Base-by-base conservation (phyloP, 2,329 filamentous ascomycete genomes). In the Lojkania enalia region DNA sequence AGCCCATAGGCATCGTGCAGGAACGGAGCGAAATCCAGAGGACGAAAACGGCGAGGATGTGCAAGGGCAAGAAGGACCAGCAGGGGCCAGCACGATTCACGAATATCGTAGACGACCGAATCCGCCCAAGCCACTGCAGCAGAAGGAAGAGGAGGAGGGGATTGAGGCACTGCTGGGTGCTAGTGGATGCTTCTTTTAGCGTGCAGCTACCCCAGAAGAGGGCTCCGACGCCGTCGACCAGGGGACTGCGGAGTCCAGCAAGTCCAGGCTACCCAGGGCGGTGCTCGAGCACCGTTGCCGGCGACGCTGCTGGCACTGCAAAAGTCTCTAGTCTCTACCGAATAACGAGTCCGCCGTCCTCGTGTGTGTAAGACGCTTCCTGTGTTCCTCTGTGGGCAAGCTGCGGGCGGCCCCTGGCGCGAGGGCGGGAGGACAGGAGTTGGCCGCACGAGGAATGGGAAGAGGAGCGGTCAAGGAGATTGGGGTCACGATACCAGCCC, bases 401-500 rank as follows among this genome's bases (percentile, higher is more conserved):
- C 15, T 33, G 30, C 30, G 9, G 35, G 35, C 15, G 19, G 15
- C 14, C 11, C 9, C 35, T 12, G 18, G 35, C 11, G 12, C 6
- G 20, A 37, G 35, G 7, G 15, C 9, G 9, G 6, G 19, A 19
- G 6, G 18, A 37, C 13, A 21, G 35, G 15, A 6, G 9, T 15
- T 6, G 11, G 7, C 31, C 15, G 31, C 31, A 33, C 15, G 31
- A 33, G 11, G 31, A n/a, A n/a, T 27, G 23, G 7, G n/a, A 27
- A 27, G n/a, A 27, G 7, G 23, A 41, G 48, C 48, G 48, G 48
- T 51, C 48, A 48, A 35, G 29, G 20, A 38, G 31, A 33, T 43
- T 39, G 37, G 25, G 46, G 46, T 49, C 50, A 52, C 46, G 46
- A 46, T 44, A 43, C 27, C 38, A 36, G 40, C 20, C 42, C 19